Conservation (phyloP, 2,329 filamentous ascomycete genomes). For the Claviceps sorghi region DNA sequence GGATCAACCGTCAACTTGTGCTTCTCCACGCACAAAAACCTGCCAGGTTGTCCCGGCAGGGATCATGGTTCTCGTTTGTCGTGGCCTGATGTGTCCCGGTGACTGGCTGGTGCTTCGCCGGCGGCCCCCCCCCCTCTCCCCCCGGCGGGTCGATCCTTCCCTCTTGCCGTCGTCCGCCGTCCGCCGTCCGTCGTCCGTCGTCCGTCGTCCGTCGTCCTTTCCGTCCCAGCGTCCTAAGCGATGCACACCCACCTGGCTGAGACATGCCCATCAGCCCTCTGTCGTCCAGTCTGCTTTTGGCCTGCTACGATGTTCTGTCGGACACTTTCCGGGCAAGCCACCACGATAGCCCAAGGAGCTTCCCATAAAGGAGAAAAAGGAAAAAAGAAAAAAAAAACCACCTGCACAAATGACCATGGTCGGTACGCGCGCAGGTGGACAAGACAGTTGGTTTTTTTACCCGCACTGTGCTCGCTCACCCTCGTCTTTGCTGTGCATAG, state of each 20-base stretch:
- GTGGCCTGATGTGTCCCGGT: background rate
- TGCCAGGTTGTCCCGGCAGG: background rate
- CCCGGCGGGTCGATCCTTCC: background rate
- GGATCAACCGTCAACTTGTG: background rate
- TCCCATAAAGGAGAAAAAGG: background rate
- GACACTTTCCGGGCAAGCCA: background rate
- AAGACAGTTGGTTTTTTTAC: too few species aligned
- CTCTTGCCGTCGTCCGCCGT: background rate
- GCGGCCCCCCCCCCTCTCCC: background rate
- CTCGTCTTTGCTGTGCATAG: background rate
- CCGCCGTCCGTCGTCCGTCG: background rate
- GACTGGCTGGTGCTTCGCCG: background rate
- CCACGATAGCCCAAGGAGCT: background rate
- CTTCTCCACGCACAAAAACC: background rate
- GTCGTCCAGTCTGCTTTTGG: background rate
- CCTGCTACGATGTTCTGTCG: background rate
- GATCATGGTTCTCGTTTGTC: background rate
- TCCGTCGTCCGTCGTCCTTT: background rate
- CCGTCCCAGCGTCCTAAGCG: background rate
- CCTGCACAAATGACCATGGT: too few species aligned
- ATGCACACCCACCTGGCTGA: background rate
- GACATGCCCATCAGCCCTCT: background rate
- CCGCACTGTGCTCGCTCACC: background rate
- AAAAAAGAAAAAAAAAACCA: too few species aligned
- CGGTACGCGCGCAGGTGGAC: background rate